Base-by-base conservation (phyloP, 2,329 filamentous ascomycete genomes). In the Hypoxylon sp. region DNA sequence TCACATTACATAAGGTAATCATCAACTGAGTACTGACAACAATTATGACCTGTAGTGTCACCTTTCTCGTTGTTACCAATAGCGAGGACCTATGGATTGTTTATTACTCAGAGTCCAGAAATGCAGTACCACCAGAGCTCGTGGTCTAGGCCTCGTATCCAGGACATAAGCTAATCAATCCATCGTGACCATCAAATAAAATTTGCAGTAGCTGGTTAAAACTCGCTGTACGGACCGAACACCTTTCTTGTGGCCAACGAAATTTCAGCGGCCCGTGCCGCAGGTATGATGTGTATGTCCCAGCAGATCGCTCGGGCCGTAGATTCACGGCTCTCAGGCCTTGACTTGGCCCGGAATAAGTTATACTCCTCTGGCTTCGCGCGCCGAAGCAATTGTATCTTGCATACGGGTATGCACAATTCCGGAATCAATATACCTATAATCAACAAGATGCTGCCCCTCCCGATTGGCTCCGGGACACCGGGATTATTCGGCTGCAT, bases 151-250 rank as follows among this genome's bases (percentile, higher is more conserved):
- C 40, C 27, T 55, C 27, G 14, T 31, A 22, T 49, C 14, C 10
- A 11, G 30, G 14, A 49, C 14, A 33, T n/a, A n/a, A 54, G 35
- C 33, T 54, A 37, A 27, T 25, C 17, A 46, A 42, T 14, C 27
- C 7, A 2, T 7, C 6, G 6, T 37, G 3, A 14, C 1, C 14
- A 56, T 44, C 2, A 31, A 20, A 44, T 48, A 13, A 13, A 6
- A 33, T 22, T 46, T 4, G 8, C n/a, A 6, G 13, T 14, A 13
- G 20, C 7, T 35, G 20, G 40, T 30, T 40, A 22, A 37, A 48
- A 22, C 42, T 44, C 20, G 27, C 33, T 33, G 27, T 37, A 3
- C 63, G 58, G 64, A n/a, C 64, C 64, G 64, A 62, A 22, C 46
- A 4, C 27, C 20, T 48, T 22, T 10, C 22, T 46, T n/a, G 46